These are phyloP conservation scores for Hemisphaericaspora subhashii DNA, from an alignment of 1,139 yeast genomes.

Conservation along the genomic window DNA sequence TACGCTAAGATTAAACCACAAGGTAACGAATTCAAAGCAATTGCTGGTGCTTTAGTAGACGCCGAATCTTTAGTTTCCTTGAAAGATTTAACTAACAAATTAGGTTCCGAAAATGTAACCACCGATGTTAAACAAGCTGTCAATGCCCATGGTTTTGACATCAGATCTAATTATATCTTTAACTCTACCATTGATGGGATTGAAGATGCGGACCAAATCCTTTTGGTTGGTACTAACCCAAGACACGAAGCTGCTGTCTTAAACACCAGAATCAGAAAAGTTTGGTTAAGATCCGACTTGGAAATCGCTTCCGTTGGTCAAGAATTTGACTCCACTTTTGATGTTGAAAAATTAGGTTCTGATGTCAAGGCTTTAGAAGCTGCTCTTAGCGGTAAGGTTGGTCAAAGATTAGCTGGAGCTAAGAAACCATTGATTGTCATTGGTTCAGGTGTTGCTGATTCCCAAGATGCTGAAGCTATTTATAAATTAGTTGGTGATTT, in stretches of 20 bases:
- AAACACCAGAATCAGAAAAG: constrained; percentile 81
- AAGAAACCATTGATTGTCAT: constrained; percentile 76
- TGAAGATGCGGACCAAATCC: constrained; percentile 79
- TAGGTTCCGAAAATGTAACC: constrained; percentile 81
- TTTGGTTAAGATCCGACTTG: constrained; percentile 71
- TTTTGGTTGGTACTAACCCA: constrained; percentile 83
- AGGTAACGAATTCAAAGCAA: constrained; percentile 75
- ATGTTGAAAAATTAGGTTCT: constrained; percentile 62
- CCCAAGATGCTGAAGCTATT: constrained; percentile 63
- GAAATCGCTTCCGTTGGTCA: constrained; percentile 75
- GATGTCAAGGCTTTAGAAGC: constrained; percentile 55
- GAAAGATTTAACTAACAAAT: constrained; percentile 73
- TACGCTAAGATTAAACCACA: constrained; percentile 57
- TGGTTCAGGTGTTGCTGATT: constrained; percentile 79
- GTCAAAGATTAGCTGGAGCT: constrained; percentile 67
- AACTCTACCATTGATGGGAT: constrained; percentile 79
- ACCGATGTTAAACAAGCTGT: constrained; percentile 67
- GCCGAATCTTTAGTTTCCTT: constrained; percentile 82
- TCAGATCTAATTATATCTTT: constrained; percentile 79
- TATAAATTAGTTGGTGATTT: constrained; percentile 65
- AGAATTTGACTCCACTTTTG: constrained; percentile 74
- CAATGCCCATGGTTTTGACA: constrained; percentile 68
- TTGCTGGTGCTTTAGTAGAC: constrained; percentile 81
- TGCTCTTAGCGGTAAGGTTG: constrained; percentile 70
- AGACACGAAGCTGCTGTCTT: constrained; percentile 90